Evolutionary conservation across 1,139 yeast genomes (phyloP), one percentile per base, ranked within the genome.

Genomic region (Yamadazyma dushanensis): DNA sequence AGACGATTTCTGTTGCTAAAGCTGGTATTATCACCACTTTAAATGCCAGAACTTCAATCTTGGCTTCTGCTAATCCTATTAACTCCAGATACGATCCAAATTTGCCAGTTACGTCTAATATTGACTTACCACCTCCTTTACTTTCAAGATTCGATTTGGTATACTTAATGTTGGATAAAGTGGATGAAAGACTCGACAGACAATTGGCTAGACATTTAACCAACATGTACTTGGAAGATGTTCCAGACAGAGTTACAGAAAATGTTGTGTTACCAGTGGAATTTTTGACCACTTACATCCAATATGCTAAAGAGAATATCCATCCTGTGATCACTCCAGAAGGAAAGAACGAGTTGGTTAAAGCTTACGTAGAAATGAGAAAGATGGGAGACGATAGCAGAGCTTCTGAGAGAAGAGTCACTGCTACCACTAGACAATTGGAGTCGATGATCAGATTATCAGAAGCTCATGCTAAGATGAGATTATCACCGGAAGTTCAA

Each of bases 1-100:
- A 92, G 61, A 92, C 98, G 0, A 92, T 92, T 30, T 89, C 97
- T 9, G 88, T 92, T 51, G 98, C 98, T 28, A 92, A 92, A 56
- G 98, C 98, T 0, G 98, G 98, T 39, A 92, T 92, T 54, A 92
- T 90, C 54, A 92, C 98, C 10, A 92, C 98, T 0, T 71, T 92
- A 43, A 92, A 92, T 63, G 98, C 98, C 1, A 76, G 98, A 61
- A 90, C 97, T 0, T 89, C 97, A 0, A 85, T 92, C 47, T 71
- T 92, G 45, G 98, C 98, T 0, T 86, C 96, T 25, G 98, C 98
- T 2, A 92, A 92, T 60, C 98, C 98, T n/a, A 89, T 92, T 43
- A 92, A 94, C 42, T 90, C 97, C 3, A 77, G 96, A 47, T 92
- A 94, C 59, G 92, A 92, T 59, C 96, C 97, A 13, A 78, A 83